phyloP scores from a whole-genome alignment of 1,139 yeast species.

The Starmera stellimalicola region DNA sequence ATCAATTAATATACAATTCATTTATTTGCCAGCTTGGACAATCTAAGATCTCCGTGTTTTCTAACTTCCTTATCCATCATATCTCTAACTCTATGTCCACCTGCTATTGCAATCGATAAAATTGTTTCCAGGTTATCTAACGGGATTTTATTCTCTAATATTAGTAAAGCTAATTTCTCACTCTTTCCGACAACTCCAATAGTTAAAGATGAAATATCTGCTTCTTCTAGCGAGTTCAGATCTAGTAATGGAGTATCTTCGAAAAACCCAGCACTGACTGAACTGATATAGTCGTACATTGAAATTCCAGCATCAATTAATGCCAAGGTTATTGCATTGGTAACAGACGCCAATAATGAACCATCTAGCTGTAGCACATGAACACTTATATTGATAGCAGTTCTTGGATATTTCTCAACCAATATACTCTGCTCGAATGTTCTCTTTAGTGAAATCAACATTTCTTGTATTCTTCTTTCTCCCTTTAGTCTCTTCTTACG shows the following conservation, averaged over 20 bases:
- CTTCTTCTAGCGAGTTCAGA: slow-evolving; percentile 73
- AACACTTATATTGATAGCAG: slow-evolving; percentile 62
- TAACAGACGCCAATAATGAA: slow-evolving; percentile 67
- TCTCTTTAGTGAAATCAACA: slow-evolving; percentile 63
- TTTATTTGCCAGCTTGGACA: slow-evolving; percentile 22
- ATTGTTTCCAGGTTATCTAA: slow-evolving; percentile 70
- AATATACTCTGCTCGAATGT: slow-evolving; percentile 77
- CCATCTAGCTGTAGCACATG: slow-evolving; percentile 89
- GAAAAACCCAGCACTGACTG: slow-evolving; percentile 72
- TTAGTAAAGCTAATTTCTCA: slow-evolving; percentile 65
- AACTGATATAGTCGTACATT: slow-evolving; percentile 82
- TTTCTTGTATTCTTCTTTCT: slow-evolving; percentile 69
- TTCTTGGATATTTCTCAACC: slow-evolving; percentile 70
- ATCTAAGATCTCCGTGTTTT: slow-evolving; percentile 47
- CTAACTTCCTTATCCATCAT: slow-evolving; percentile 83
- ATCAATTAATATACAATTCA: slow-evolving; percentile 1
- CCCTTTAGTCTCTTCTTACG: slow-evolving; percentile 53
- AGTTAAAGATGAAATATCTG: slow-evolving; percentile 72
- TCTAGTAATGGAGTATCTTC: slow-evolving; percentile 74
- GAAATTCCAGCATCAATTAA: slow-evolving; percentile 93
- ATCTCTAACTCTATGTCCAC: slow-evolving; percentile 72
- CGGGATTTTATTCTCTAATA: slow-evolving; percentile 79
- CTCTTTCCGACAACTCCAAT: slow-evolving; percentile 78
- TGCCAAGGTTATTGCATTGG: slow-evolving; percentile 86
- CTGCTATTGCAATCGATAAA: slow-evolving; percentile 82